Percentiles rank a stretch among this genome's conserved stretches.
These are phyloP conservation scores for Begonia loranthoides DNA, from an alignment of 306 rosid genomes.

Conservation along the genomic window DNA sequence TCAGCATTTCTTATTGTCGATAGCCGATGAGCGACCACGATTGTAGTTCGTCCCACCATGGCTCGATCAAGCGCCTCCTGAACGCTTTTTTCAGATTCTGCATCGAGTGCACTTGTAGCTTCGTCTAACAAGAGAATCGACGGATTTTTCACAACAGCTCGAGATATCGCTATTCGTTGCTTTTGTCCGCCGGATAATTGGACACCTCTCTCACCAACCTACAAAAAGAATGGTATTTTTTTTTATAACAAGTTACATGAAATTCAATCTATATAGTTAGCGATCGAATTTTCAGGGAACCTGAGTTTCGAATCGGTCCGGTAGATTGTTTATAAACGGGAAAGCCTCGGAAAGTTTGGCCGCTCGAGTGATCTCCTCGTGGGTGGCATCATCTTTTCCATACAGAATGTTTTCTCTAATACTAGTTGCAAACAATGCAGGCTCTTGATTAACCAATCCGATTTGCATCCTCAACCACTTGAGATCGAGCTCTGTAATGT, in stretches of 20 bases:
- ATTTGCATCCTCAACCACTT: slow-evolving; percentile 84
- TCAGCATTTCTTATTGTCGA: slow-evolving; percentile 87
- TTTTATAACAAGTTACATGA: too few relatives aligned
- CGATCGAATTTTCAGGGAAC: slow-evolving; percentile 15
- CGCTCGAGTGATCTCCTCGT: slow-evolving; percentile 67
- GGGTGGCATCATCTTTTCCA: slow-evolving; percentile 82
- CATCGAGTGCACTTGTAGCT: slow-evolving; percentile 92
- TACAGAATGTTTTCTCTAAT: slow-evolving; percentile 79
- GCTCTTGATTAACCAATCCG: slow-evolving; percentile 91
- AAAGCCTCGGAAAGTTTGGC: slow-evolving; percentile 85
- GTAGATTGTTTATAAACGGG: slow-evolving; percentile 76
- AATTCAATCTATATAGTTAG: too few relatives aligned
- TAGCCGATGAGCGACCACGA: slow-evolving; percentile 87
- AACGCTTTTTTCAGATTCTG: slow-evolving; percentile 92
- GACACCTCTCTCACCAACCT: slow-evolving; percentile 99
- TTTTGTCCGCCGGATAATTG: slow-evolving; percentile 94
- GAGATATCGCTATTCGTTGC: slow-evolving; percentile 89
- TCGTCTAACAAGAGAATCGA: slow-evolving; percentile 75
- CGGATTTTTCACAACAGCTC: slow-evolving; percentile 88
- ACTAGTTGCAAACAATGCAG: slow-evolving; percentile 89
- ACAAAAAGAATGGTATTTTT: not conserved
- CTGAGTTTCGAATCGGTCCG: slow-evolving; percentile 89
- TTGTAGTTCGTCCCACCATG: slow-evolving; percentile 89
- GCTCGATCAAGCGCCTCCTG: slow-evolving; percentile 97
- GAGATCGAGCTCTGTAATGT: slow-evolving; percentile 57